These are phyloP conservation scores for Fusarium avenaceum DNA, from an alignment of 2,329 filamentous ascomycete genomes.

Conservation along the genomic window DNA sequence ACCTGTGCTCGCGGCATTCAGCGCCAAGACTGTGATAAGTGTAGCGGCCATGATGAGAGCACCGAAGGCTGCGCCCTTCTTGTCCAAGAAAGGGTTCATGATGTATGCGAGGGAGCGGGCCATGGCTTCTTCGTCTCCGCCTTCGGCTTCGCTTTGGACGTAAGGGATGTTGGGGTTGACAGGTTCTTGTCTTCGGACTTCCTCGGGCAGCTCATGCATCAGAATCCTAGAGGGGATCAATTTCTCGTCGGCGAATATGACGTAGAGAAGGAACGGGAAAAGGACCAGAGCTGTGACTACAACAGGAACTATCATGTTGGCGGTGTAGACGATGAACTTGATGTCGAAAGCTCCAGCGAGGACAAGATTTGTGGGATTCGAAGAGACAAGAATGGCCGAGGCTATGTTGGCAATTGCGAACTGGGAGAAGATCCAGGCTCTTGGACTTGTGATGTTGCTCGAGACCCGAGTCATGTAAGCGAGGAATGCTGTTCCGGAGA, in stretches of 20 bases:
- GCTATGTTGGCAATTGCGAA: constrained; percentile 80
- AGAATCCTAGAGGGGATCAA: constrained; percentile 76
- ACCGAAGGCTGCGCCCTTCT: constrained; percentile 73
- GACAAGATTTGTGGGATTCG: constrained; percentile 82
- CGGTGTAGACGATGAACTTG: constrained; percentile 79
- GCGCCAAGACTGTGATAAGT: constrained; percentile 72
- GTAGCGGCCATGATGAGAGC: constrained; percentile 75
- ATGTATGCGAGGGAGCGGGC: constrained; percentile 77
- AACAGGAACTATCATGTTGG: constrained; percentile 82
- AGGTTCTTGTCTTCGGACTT: constrained; percentile 65
- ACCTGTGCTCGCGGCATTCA: constrained; percentile 72
- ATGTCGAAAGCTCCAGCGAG: constrained; percentile 79
- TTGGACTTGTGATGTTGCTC: constrained; percentile 77
- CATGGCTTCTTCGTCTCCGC: constrained; percentile 64
- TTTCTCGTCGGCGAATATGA: constrained; percentile 74
- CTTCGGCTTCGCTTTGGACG: constrained; percentile 67
- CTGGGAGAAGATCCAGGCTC: constrained; percentile 80
- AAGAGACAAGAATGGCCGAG: constrained; percentile 81
- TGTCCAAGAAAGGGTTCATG: constrained; percentile 81
- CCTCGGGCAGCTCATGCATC: constrained; percentile 76
- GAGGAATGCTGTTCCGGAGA: constrained; percentile 80
- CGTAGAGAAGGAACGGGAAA: constrained; percentile 77
- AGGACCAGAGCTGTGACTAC: constrained; percentile 75
- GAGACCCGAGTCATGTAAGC: constrained; percentile 83
- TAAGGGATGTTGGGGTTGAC: constrained; percentile 81